phyloP scores from a whole-genome alignment of 495 filamentous ascomycete species.

The Coniosporium apollinis region DNA sequence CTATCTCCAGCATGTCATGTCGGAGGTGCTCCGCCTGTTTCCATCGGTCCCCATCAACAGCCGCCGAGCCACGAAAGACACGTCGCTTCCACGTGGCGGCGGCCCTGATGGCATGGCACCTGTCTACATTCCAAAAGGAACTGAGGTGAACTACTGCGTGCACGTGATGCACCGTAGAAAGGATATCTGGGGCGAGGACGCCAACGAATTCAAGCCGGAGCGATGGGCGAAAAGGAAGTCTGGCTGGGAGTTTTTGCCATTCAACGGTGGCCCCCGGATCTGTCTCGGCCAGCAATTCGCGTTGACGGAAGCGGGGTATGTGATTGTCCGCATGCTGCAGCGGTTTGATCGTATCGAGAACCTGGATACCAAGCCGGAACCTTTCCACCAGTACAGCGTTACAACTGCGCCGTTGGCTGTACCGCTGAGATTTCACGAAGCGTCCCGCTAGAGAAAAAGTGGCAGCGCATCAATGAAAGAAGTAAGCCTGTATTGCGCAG shows the following conservation, averaged over 20 bases:
- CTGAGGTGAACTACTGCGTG: constrained; percentile 24
- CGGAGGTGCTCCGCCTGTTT: constrained; percentile 5
- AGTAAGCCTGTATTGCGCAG: no score
- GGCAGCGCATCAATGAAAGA: no score
- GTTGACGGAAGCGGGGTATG: constrained; percentile 22
- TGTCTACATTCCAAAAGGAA: constrained; percentile 28
- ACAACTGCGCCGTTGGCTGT: no score
- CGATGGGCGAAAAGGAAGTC: constrained; percentile 12
- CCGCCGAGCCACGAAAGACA: constrained; percentile 25
- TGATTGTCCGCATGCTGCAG: constrained; percentile 16
- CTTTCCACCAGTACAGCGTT: no score
- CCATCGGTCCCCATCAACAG: constrained; percentile 17
- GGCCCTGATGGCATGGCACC: constrained; percentile 31
- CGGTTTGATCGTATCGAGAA: constrained; percentile 13
- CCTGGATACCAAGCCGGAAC: constrained; percentile 1
- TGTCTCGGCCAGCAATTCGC: constrained; percentile 26
- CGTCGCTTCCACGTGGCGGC: constrained; percentile 35
- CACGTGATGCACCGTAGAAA: constrained; percentile 25
- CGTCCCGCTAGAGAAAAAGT: no score
- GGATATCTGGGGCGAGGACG: constrained; percentile 20
- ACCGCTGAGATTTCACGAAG: no score
- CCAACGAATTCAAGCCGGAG: constrained; percentile 19
- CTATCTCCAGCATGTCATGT: constrained; percentile 4
- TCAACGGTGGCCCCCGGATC: constrained; percentile 24
- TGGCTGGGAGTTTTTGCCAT: constrained; percentile 21